These are phyloP conservation scores for Tetrapisispora pingtungensis DNA, from an alignment of 805 yeast genomes.

Conservation along the genomic window DNA sequence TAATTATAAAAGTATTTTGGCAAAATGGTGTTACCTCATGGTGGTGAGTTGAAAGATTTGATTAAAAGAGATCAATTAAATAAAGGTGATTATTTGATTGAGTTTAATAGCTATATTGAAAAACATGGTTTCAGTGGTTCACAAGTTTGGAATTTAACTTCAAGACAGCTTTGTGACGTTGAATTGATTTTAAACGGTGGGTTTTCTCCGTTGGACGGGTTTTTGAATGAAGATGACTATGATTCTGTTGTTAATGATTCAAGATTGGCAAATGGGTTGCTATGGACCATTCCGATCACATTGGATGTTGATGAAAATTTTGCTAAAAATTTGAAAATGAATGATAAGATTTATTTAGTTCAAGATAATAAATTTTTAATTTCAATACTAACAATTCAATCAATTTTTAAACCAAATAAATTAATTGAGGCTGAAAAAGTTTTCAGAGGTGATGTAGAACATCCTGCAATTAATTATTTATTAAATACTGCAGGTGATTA, in stretches of 20 bases:
- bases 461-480: slow-evolving; percentile 79
- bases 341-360: slow-evolving; percentile 52
- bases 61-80: slow-evolving; percentile 68
- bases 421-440: slow-evolving; percentile 70
- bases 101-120: slow-evolving; percentile 37
- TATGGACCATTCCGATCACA: slow-evolving; percentile 91
- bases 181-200: slow-evolving; percentile 92
- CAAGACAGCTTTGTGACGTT: slow-evolving; percentile 85
- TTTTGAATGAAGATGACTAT: slow-evolving; percentile 55
- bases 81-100: slow-evolving; percentile 45
- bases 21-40: slow-evolving; percentile 75
- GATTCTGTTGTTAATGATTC: slow-evolving; percentile 52
- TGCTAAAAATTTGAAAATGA: slow-evolving; percentile 1
- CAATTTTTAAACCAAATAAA: slow-evolving; percentile 77
- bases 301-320: slow-evolving; percentile 56
- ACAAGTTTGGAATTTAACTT: slow-evolving; percentile 45
- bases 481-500: slow-evolving; percentile 65
- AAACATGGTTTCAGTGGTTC: slow-evolving; percentile 6
- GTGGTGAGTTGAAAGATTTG: slow-evolving; percentile 80
- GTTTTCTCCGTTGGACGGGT: slow-evolving; percentile 72
- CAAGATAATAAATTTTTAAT: slow-evolving; percentile 74
- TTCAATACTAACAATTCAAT: slow-evolving; percentile 73
- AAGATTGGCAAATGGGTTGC: slow-evolving; percentile 63
- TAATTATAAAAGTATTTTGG: background rate
- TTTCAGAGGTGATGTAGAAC: slow-evolving; percentile 94